Percentiles rank a stretch among this genome's conserved stretches.
These are phyloP conservation scores for Piper longum DNA, from an alignment of 164 flowering plant genomes.

Conservation along the genomic window DNA sequence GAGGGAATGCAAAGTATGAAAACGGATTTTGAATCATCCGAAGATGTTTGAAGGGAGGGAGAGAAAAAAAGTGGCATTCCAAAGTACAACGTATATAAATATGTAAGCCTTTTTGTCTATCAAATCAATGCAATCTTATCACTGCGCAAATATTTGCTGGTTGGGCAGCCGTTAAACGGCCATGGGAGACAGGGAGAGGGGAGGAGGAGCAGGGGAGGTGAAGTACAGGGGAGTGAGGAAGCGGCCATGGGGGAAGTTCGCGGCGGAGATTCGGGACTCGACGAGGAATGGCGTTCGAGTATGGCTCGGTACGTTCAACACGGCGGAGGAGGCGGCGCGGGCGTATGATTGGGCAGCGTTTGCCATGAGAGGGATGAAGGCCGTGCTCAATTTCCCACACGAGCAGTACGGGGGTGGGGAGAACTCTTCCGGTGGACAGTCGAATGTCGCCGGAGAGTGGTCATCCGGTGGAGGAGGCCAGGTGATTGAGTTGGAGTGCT, in stretches of 20 bases:
- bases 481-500: slow-evolving; percentile 5
- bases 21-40: too few relatives aligned
- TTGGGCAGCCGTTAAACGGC: too few relatives aligned
- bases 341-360: slow-evolving; percentile 11
- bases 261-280: slow-evolving; percentile 12
- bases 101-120: too few relatives aligned
- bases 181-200: neutral
- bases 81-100: too few relatives aligned
- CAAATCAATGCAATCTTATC: too few relatives aligned
- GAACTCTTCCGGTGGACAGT: neutral
- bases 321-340: slow-evolving; percentile 12
- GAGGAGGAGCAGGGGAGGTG: neutral
- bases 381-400: slow-evolving; percentile 8
- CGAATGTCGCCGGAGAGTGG: neutral
- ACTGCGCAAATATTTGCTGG: too few relatives aligned
- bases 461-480: neutral
- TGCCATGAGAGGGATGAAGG: slow-evolving; percentile 8
- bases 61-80: too few relatives aligned
- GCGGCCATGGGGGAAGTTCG: slow-evolving; percentile 13
- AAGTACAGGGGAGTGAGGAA: slow-evolving; percentile 8
- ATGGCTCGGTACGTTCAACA: slow-evolving; percentile 12
- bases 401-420: neutral
- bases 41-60: too few relatives aligned
- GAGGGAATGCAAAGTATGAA: too few relatives aligned
- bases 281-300: slow-evolving; percentile 5